Base-by-base conservation (phyloP, 1,139 yeast species). In the Saccharomyces hybrid region DNA sequence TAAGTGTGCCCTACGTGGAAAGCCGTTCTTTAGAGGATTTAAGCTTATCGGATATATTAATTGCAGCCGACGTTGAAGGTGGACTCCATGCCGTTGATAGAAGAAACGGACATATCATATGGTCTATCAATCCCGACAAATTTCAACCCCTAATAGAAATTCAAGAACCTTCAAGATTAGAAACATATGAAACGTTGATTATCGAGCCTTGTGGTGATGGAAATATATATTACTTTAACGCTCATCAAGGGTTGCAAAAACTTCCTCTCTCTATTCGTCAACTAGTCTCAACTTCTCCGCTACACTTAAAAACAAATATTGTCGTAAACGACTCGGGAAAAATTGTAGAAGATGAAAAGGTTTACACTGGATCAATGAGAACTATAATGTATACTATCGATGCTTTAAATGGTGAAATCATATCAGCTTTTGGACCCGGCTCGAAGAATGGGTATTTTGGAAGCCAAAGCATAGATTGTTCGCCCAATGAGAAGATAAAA, bases 131-230 rank as follows among this genome's bases (percentile, higher is more conserved):
- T 58, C 72, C 83, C 60, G 69, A 55, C 9, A 56, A 55, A 25
- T 51, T 58, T 49, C 63, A 61, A 8, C 70, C 74, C 4, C 57
- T 68, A 14, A 64, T 69, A 8, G 56, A 66, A 51, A 61, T 66
- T 11, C 57, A 62, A 16, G 63, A 61, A 38, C 62, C 63, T 14
- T 48, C 59, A n/a, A 54, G 49, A 1, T 26, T 27, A 25, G 63
- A 32, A 50, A 65, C 58, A 4, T 66, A 64, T 46, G 69, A 64
- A 50, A 64, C 64, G 6, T 88, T 98, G 95, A 84, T 91, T 59
- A 95, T 93, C 0, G 99, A 93, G 63, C 99, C 99, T 0, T 81
- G 79, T 61, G 85, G 83, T 8, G 96, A 88, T 57, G 99, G 99
- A 0, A 75, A 84, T 0, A 74, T 93, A n/a, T 91, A 84, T 69